Percentiles rank a stretch among this genome's conserved stretches.
Evolutionary conservation across 306 rosid genomes (phyloP).

Genomic region (Delonix regia): DNA sequence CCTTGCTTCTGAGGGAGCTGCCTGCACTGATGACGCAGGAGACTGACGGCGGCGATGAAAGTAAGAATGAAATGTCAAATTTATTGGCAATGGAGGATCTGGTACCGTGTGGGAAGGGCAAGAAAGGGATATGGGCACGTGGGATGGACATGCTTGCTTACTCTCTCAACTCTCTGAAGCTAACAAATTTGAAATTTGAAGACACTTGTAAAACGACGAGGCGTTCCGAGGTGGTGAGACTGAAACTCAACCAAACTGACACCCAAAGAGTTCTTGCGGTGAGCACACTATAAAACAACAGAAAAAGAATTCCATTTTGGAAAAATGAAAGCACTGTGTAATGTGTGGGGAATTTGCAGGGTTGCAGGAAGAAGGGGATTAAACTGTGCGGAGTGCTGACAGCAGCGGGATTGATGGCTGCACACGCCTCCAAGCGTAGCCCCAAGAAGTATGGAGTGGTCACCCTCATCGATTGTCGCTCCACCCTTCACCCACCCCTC

Average conservation of each 20-base stretch:
- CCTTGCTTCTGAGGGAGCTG: slow-evolving; percentile 51
- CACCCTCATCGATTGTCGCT: slow-evolving; percentile 61
- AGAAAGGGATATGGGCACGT: slow-evolving; percentile 53
- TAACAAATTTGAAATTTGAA: slow-evolving; percentile 53
- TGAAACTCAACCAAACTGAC: slow-evolving; percentile 44
- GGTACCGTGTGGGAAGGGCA: slow-evolving; percentile 38
- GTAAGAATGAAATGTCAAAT: not conserved
- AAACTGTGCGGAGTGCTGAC: slow-evolving; percentile 59
- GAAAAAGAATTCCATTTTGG: no score
- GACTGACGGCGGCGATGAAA: not conserved
- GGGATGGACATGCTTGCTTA: slow-evolving; percentile 60
- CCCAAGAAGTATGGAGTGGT: slow-evolving; percentile 56
- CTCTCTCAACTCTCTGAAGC: slow-evolving; percentile 53
- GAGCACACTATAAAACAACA: slow-evolving; percentile 11
- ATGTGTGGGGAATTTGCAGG: slow-evolving; percentile 47
- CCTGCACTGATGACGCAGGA: slow-evolving; percentile 29
- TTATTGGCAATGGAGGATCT: slow-evolving; percentile 53
- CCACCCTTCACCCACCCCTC: slow-evolving; percentile 50
- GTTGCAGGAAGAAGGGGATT: slow-evolving; percentile 54
- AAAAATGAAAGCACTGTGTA: no score
- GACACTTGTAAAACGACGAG: slow-evolving; percentile 42
- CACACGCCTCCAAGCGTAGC: slow-evolving; percentile 38
- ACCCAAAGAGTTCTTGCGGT: slow-evolving; percentile 53
- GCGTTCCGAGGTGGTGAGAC: slow-evolving; percentile 55
- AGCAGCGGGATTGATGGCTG: slow-evolving; percentile 67